Evolutionary conservation across 164 flowering plant genomes (phyloP).

Genomic region (Magnolia changhungtana): DNA sequence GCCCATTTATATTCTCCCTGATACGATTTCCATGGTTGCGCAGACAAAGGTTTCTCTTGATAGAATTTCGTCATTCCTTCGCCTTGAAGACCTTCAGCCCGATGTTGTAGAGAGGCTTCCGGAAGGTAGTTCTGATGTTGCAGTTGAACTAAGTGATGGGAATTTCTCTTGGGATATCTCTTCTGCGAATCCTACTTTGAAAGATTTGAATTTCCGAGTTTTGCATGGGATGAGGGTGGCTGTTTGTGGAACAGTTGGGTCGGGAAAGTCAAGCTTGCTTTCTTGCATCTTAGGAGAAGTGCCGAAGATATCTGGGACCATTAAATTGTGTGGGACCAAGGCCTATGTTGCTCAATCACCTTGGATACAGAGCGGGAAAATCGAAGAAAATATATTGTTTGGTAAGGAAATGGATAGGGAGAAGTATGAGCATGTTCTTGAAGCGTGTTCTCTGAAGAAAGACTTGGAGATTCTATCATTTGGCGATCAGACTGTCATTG

Average conservation of each 20-base stretch:
- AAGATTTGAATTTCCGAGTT: constrained; percentile 37
- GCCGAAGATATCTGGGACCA: constrained; percentile 38
- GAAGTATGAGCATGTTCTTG: constrained; percentile 62
- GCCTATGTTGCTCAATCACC: constrained; percentile 88
- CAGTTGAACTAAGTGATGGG: constrained; percentile 55
- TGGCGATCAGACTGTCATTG: constrained; percentile 84
- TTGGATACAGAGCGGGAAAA: constrained; percentile 89
- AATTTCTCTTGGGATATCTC: constrained; percentile 26
- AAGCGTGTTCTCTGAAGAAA: constrained; percentile 76
- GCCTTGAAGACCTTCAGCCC: constrained; percentile 46
- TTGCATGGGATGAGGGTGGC: constrained; percentile 50
- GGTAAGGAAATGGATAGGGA: constrained; percentile 73
- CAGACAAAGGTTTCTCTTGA: constrained; percentile 77
- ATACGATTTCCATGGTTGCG: constrained; percentile 52
- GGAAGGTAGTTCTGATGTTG: constrained; percentile 34
- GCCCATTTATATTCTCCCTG: constrained; percentile 69
- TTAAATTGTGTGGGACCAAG: constrained; percentile 53
- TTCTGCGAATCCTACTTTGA: constrained; percentile 31
- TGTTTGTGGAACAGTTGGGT: constrained; percentile 58
- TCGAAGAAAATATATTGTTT: constrained; percentile 80
- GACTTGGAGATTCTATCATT: constrained; percentile 70
- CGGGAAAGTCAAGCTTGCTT: constrained; percentile 61
- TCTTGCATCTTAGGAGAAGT: constrained; percentile 59
- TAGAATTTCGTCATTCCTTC: constrained; percentile 56
- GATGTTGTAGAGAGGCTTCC: constrained; percentile 49